A percentile compares a stretch with the other conserved stretches of the same genome.
phyloP scores from a whole-genome alignment of 352 stramenopile species.

The Blastocystis sp. region DNA sequence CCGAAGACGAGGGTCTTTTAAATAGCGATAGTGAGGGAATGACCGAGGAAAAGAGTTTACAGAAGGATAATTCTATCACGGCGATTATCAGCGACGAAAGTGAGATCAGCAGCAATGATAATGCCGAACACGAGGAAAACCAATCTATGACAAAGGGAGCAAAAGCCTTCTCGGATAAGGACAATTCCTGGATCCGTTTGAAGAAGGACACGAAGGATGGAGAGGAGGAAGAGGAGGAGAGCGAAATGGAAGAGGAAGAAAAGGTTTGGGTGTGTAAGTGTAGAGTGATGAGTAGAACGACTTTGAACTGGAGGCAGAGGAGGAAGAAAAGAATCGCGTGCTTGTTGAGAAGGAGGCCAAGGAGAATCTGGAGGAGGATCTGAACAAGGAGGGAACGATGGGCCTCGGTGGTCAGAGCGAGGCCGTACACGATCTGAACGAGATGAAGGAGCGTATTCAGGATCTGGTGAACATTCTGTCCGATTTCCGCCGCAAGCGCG shows the following conservation, averaged over 20 bases:
- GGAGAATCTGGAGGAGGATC: conserved; percentile 80
- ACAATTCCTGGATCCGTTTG: conserved; percentile 55
- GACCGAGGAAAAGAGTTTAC: not conserved
- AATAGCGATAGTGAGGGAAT: conserved; percentile 44
- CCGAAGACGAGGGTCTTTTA: conserved; percentile 54
- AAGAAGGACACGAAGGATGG: conserved; percentile 24
- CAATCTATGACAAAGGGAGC: not conserved
- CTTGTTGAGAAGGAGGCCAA: conserved; percentile 82
- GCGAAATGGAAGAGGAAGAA: conserved; percentile 43
- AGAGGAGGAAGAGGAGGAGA: not conserved
- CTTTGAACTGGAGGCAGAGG: conserved; percentile 73
- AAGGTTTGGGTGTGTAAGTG: not conserved
- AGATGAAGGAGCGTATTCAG: conserved; percentile 87
- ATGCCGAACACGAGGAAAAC: not conserved
- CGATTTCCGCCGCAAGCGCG: conserved; percentile 89
- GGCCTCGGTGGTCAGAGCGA: conserved; percentile 79
- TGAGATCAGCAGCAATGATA: conserved; percentile 5
- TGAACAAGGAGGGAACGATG: conserved; percentile 77
- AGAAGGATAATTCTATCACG: conserved; percentile 24
- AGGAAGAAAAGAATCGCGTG: conserved; percentile 73
- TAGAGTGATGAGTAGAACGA: conserved; percentile 72
- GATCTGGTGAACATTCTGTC: conserved; percentile 83
- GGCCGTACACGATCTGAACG: conserved; percentile 78
- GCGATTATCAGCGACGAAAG: conserved; percentile 54
- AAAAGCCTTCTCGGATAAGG: conserved; percentile 66